These are phyloP conservation scores for Martiniozyma asiatica DNA, from an alignment of 1,139 yeast species.

Conservation along the genomic window DNA sequence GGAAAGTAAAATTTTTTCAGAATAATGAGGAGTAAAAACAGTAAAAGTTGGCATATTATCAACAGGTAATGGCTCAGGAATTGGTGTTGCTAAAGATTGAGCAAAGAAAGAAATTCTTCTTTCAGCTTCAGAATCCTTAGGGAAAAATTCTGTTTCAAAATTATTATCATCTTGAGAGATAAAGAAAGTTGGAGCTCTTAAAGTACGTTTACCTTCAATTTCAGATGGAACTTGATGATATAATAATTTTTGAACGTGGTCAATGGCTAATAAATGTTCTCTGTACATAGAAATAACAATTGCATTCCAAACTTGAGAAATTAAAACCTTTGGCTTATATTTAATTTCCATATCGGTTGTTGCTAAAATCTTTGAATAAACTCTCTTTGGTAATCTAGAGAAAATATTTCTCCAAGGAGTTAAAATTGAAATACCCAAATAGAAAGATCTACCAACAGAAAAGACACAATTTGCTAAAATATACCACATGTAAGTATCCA, in stretches of 20 bases:
- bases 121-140: constrained; percentile 89
- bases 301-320: constrained; percentile 98
- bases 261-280: constrained; percentile 78
- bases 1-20: constrained; percentile 90
- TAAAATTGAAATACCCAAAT: constrained; percentile 94
- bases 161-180: constrained; percentile 82
- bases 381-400: constrained; percentile 95
- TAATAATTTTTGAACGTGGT: constrained; percentile 91
- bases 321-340: constrained; percentile 95
- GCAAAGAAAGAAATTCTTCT: constrained; percentile 99
- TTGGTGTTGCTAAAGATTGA: constrained; percentile 95
- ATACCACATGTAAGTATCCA: constrained; percentile 98
- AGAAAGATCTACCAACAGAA: constrained; percentile 95
- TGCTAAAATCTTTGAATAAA: constrained; percentile 91
- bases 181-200: constrained; percentile 97
- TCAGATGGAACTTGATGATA: constrained; percentile 98
- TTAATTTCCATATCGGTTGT: constrained; percentile 98
- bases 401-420: constrained; percentile 99
- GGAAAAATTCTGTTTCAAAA: constrained; percentile 73
- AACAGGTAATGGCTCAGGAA: constrained; percentile 96
- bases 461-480: constrained; percentile 87
- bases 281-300: constrained; percentile 52
- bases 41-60: constrained; percentile 99
- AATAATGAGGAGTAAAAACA: constrained; percentile 93
- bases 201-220: constrained; percentile 94